phyloP scores from a whole-genome alignment of 2,329 filamentous ascomycete genomes.

The Colletotrichum aenigma region DNA sequence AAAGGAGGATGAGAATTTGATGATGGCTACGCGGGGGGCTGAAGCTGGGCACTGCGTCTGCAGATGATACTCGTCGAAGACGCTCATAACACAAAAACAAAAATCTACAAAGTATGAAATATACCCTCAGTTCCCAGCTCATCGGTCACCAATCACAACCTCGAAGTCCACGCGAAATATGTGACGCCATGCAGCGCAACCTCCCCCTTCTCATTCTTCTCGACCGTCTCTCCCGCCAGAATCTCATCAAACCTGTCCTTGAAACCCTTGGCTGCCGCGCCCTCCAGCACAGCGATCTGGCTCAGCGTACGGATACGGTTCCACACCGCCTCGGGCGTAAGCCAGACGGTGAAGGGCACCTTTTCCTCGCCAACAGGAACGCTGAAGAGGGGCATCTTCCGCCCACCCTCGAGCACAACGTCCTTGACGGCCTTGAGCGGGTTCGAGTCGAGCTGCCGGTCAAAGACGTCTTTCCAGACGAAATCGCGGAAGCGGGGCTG shows the following conservation, averaged over 20 bases:
- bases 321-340: slow-evolving; percentile 66
- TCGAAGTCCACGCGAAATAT: slow-evolving; percentile 65
- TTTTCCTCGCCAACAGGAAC: slow-evolving; percentile 63
- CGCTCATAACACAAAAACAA: neutral
- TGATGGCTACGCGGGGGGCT: neutral
- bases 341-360: slow-evolving; percentile 61
- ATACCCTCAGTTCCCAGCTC: slow-evolving; percentile 4
- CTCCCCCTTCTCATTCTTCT: slow-evolving; percentile 65
- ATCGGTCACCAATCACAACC: slow-evolving; percentile 34
- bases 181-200: slow-evolving; percentile 69
- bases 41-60: neutral
- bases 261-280: slow-evolving; percentile 51
- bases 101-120: slow-evolving; percentile 5
- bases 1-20: neutral
- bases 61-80: neutral
- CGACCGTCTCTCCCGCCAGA: slow-evolving; percentile 55
- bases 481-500: slow-evolving; percentile 68
- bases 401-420: slow-evolving; percentile 32
- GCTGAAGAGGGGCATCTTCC: slow-evolving; percentile 55
- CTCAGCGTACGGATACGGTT: slow-evolving; percentile 69
- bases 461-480: slow-evolving; percentile 69
- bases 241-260: slow-evolving; percentile 57
- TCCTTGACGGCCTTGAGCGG: slow-evolving; percentile 55
- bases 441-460: slow-evolving; percentile 57
- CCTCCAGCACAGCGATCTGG: slow-evolving; percentile 66